Percentiles rank a stretch among this genome's conserved stretches.
These are phyloP conservation scores for Spiraea crenata DNA, from an alignment of 331 rosid species.

Conservation along the genomic window DNA sequence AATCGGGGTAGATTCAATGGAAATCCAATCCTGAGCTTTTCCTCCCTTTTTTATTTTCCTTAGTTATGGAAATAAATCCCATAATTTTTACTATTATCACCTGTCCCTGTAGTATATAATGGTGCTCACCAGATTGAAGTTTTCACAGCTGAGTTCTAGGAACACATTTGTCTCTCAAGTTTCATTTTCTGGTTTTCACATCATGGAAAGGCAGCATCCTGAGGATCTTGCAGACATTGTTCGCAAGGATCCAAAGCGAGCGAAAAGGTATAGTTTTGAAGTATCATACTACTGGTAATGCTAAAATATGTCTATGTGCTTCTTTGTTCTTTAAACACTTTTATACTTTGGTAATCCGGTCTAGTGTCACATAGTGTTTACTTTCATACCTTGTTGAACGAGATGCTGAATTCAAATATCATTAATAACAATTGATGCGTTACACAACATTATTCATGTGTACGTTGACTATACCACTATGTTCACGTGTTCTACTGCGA, in stretches of 20 bases:
- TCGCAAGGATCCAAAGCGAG: background rate
- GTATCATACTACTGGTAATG: background rate
- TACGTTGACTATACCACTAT: too few relatives aligned
- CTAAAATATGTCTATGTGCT: too few relatives aligned
- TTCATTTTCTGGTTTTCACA: too few relatives aligned
- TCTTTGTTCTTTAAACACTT: too few relatives aligned
- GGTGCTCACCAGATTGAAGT: background rate
- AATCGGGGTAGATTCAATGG: background rate
- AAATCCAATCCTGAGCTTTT: background rate
- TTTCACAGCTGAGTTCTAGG: background rate
- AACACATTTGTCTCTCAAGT: background rate
- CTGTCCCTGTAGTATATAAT: background rate
- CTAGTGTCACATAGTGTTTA: too few relatives aligned
- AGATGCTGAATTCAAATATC: too few relatives aligned
- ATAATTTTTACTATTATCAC: background rate
- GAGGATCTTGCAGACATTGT: background rate
- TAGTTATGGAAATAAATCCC: background rate
- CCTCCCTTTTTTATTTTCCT: too few relatives aligned
- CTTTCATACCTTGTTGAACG: too few relatives aligned
- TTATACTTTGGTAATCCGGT: too few relatives aligned
- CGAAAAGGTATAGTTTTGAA: slow-evolving; percentile 1
- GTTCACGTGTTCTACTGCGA: too few relatives aligned
- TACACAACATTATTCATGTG: too few relatives aligned
- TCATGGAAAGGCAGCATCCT: background rate
- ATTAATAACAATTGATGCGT: too few relatives aligned